Evolutionary conservation across 1,139 yeast genomes (phyloP).

Genomic region (Debaryomyces coudertii): DNA sequence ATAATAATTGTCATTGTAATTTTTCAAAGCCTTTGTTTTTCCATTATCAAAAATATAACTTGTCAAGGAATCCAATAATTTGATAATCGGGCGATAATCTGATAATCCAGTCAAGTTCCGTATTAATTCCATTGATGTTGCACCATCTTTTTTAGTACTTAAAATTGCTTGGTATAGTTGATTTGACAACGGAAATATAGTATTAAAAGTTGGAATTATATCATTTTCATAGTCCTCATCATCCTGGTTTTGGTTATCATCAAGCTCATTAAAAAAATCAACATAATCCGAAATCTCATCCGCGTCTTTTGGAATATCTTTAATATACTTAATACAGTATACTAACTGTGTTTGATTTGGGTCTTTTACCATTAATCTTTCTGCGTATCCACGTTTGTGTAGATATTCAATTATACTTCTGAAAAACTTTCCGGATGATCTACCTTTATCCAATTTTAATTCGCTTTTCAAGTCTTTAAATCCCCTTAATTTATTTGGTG

Average conservation of each 20-base stretch:
- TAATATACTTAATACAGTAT: slow-evolving; percentile 62
- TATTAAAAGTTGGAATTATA: slow-evolving; percentile 43
- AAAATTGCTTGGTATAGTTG: slow-evolving; percentile 59
- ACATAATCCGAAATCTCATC: slow-evolving; percentile 30
- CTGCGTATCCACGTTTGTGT: slow-evolving; percentile 55
- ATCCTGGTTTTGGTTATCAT: slow-evolving; percentile 19
- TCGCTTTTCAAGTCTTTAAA: slow-evolving; percentile 66
- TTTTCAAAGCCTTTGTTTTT: slow-evolving; percentile 26
- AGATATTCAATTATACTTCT: slow-evolving; percentile 55
- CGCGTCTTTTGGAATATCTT: slow-evolving; percentile 49
- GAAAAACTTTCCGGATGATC: slow-evolving; percentile 51
- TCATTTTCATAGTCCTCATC: slow-evolving; percentile 21
- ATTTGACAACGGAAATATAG: slow-evolving; percentile 61
- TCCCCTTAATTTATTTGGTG: slow-evolving; percentile 71
- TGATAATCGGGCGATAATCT: slow-evolving; percentile 52
- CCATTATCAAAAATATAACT: slow-evolving; percentile 32
- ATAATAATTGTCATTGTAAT: slow-evolving; percentile 26
- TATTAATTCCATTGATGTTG: slow-evolving; percentile 58
- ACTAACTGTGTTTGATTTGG: slow-evolving; percentile 50
- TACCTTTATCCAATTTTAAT: slow-evolving; percentile 53
- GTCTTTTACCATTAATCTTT: slow-evolving; percentile 59
- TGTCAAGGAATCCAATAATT: slow-evolving; percentile 52
- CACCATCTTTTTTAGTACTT: slow-evolving; percentile 47
- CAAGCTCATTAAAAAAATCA: slow-evolving; percentile 19
- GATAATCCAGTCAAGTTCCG: slow-evolving; percentile 54